phyloP scores from a whole-genome alignment of 371 early-diverging fungal species.

The Apophysomyces elegans region DNA sequence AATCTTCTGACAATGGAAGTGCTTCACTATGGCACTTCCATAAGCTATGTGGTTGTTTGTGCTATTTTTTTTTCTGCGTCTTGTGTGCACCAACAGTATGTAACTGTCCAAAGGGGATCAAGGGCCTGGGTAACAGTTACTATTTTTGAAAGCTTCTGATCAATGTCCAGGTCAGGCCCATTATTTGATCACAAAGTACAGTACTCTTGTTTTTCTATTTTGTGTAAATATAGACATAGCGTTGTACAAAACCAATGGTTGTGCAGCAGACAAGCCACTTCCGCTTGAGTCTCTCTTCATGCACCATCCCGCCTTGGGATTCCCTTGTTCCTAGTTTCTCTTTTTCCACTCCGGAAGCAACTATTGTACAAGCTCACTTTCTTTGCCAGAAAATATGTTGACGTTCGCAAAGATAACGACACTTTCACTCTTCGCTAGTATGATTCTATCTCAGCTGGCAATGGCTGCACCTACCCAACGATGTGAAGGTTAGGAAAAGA shows the following conservation, averaged over 20 bases:
- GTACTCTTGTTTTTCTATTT: too few relatives aligned
- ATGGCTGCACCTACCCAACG: background rate
- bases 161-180: background rate
- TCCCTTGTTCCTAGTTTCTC: background rate
- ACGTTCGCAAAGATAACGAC: background rate
- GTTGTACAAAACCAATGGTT: background rate
- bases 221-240: too few relatives aligned
- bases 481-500: background rate
- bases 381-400: background rate
- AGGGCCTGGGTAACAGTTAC: background rate
- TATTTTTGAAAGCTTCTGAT: background rate
- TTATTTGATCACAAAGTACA: too few relatives aligned
- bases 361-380: background rate
- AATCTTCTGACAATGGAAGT: too few relatives aligned
- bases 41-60: too few relatives aligned
- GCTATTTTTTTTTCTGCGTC: too few relatives aligned
- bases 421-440: background rate
- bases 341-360: background rate
- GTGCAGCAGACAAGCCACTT: constrained; percentile 5
- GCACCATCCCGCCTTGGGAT: background rate
- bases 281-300: background rate
- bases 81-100: too few relatives aligned
- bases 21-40: background rate
- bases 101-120: too few relatives aligned
- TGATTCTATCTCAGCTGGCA: background rate